Base-by-base conservation (phyloP, 2,329 filamentous ascomycete genomes). In the Xylariales sp. region DNA sequence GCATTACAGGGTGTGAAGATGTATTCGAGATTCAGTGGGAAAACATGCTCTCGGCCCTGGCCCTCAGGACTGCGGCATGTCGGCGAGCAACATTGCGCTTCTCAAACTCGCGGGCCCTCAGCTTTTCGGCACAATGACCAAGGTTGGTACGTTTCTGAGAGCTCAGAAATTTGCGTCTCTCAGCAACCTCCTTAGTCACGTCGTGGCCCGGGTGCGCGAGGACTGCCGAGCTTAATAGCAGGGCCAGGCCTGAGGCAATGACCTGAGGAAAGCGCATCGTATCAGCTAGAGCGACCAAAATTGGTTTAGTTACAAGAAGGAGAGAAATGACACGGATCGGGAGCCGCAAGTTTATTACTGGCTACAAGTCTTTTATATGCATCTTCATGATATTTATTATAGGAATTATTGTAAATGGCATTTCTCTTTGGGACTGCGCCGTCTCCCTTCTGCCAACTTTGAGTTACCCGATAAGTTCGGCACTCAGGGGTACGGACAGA, bases 131-230 rank as follows among this genome's bases (percentile, higher is more conserved):
- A 47, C 73, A 77, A 49, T 74, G 69, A 34, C 52, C 54, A 5
- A 77, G 60, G 14, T 68, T 66, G 11, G 64, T 58, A 21, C 66
- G 52, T 49, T 68, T 64, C 12, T 61, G 52, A 7, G 58, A 58
- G 45, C 55, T 54, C 37, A 72, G 56, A 47, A 69, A 76, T 0
- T 65, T 58, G 20, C 68, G 69, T 21, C 73, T 71, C 56, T 74
- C 70, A 8, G 64, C 63, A 22, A 69, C 64, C 54, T 77, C 74
- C 8, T 71, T 59, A 31, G 58, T 58, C 29, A 71, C 46, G 38
- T 74, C 64, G 46, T 75, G 71, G 45, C 72, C 72, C 1, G 71
- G 71, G 44, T 78, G 70, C n/a, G 68, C 69, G n/a, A 49, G 24
- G 21, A 34, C 51, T 12, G 20, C 20, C 36, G 35, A 40, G 38